Evolutionary conservation across 2,329 filamentous ascomycete species (phyloP).

Genomic region (Xylaria sp.): DNA sequence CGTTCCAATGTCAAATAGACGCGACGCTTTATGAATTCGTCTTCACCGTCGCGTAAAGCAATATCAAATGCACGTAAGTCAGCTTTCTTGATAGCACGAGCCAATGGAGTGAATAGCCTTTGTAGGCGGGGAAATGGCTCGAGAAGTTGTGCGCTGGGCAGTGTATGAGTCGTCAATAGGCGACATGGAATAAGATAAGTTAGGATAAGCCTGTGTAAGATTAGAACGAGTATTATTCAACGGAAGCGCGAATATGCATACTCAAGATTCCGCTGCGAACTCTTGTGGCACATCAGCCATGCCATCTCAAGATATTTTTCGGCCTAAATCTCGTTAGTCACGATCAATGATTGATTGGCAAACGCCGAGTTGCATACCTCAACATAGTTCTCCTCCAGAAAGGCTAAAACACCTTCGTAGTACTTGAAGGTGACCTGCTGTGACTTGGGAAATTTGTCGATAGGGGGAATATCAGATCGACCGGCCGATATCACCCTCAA

Average conservation of each 20-base stretch:
- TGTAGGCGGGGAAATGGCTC: constrained; percentile 80
- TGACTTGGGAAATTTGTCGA: constrained; percentile 84
- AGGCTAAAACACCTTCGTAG: constrained; percentile 92
- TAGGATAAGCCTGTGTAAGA: constrained; percentile 76
- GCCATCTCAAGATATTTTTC: constrained; percentile 84
- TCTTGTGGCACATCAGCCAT: constrained; percentile 81
- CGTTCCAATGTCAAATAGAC: constrained; percentile 96
- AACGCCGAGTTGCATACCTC: constrained; percentile 61
- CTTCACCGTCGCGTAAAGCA: constrained; percentile 82
- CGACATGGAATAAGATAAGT: constrained; percentile 96
- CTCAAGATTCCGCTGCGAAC: constrained; percentile 81
- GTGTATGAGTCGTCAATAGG: constrained; percentile 84
- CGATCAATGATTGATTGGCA: neutral
- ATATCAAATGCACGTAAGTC: constrained; percentile 86
- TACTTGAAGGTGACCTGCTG: constrained; percentile 97
- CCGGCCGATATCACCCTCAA: constrained; percentile 84
- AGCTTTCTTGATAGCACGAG: constrained; percentile 80
- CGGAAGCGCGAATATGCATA: constrained; percentile 54
- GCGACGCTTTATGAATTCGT: constrained; percentile 91
- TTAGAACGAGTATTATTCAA: constrained; percentile 42
- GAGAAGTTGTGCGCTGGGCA: constrained; percentile 79
- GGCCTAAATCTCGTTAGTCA: constrained; percentile 60
- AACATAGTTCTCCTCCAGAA: constrained; percentile 92
- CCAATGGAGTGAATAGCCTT: constrained; percentile 80
- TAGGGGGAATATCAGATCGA: constrained; percentile 79